Conservation (phyloP, 1,139 yeast genomes). For the Pichia sp. region DNA sequence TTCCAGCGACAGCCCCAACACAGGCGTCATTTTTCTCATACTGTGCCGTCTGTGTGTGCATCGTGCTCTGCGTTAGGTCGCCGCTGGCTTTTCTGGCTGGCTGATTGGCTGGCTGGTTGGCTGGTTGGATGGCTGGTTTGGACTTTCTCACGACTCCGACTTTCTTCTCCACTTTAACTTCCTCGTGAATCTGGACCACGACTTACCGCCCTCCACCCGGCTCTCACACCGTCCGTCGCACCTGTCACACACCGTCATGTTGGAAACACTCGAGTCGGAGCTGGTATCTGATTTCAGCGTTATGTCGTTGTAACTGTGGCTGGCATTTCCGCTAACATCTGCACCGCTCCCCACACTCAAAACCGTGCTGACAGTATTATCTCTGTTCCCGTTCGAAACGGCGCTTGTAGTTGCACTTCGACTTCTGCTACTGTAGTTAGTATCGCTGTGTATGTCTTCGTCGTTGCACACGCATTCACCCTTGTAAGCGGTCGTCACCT, state of each 20-base stretch:
- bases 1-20: too few species aligned
- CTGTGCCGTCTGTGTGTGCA: too few species aligned
- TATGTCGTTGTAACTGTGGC: not conserved
- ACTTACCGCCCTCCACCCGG: constrained; percentile 10
- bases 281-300: not conserved
- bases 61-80: too few species aligned
- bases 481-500: too few species aligned
- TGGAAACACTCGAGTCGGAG: not conserved
- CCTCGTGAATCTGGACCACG: constrained; percentile 30
- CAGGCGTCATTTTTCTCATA: too few species aligned
- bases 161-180: constrained; percentile 31
- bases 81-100: too few species aligned
- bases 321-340: not conserved
- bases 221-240: not conserved
- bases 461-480: not conserved
- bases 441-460: not conserved
- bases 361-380: not conserved
- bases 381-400: not conserved
- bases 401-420: not conserved
- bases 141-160: constrained; percentile 8
- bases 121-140: not conserved
- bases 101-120: too few species aligned
- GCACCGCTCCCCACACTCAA: not conserved
- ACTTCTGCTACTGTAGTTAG: not conserved
- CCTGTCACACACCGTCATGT: not conserved